These are phyloP conservation scores for Amylocarpus encephaloides DNA, from an alignment of 2,329 filamentous ascomycete genomes.

Conservation along the genomic window DNA sequence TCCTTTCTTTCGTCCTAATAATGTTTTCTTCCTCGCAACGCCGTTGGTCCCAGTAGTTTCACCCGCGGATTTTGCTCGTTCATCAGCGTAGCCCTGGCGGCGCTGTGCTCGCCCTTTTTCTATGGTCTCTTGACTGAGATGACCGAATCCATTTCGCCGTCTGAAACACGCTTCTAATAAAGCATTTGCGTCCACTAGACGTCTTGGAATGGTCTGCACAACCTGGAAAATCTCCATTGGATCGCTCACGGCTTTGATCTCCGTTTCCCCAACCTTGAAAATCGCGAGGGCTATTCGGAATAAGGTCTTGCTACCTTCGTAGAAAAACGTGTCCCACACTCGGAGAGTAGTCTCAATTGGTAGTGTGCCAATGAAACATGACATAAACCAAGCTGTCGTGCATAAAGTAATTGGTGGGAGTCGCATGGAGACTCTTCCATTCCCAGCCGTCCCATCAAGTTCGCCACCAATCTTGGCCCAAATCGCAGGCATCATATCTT, in stretches of 20 bases:
- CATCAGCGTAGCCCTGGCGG: conserved; percentile 39
- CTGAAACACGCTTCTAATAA: conserved; percentile 80
- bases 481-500: conserved; percentile 73
- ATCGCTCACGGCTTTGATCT: conserved; percentile 73
- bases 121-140: conserved; percentile 74
- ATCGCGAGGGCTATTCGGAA: conserved; percentile 88
- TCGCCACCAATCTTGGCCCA: conserved; percentile 86
- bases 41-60: neutral
- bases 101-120: conserved; percentile 69
- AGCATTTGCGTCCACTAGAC: conserved; percentile 72
- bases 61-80: conserved; percentile 23
- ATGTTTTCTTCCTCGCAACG: conserved; percentile 5
- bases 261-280: conserved; percentile 78
- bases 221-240: conserved; percentile 96
- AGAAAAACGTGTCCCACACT: conserved; percentile 94
- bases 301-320: conserved; percentile 87
- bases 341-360: conserved; percentile 87
- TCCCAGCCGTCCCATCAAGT: conserved; percentile 42
- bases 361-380: conserved; percentile 85
- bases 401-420: conserved; percentile 87
- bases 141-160: conserved; percentile 71
- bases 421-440: conserved; percentile 38
- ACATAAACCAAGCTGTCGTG: conserved; percentile 98
- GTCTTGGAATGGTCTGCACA: conserved; percentile 78
- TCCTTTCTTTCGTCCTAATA: conserved; percentile 5